These are phyloP conservation scores for Suillus ampliporus DNA, from an alignment of 768 basidiomycete species.

Conservation along the genomic window DNA sequence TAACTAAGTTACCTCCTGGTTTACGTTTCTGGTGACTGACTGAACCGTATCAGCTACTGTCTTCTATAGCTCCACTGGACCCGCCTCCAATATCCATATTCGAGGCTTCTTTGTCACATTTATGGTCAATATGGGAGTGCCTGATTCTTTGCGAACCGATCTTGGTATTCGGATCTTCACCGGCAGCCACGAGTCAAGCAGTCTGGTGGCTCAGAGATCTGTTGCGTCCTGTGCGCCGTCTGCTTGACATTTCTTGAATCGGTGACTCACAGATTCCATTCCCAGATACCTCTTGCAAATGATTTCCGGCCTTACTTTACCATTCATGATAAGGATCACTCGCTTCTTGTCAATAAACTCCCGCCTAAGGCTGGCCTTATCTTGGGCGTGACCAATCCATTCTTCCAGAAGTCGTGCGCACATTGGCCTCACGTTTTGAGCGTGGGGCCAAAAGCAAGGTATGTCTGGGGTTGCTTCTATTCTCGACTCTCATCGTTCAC, in stretches of 20 bases:
- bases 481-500: background rate
- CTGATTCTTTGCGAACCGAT: conserved; percentile 90
- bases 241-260: conserved; percentile 1
- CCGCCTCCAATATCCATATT: conserved; percentile 66
- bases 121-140: conserved; percentile 95
- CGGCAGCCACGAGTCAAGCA: conserved; percentile 83
- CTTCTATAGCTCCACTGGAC: conserved; percentile 61
- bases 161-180: conserved; percentile 79
- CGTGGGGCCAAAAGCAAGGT: conserved; percentile 59
- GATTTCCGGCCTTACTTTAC: conserved; percentile 96
- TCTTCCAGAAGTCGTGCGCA: conserved; percentile 76
- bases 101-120: conserved; percentile 64
- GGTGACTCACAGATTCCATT: background rate
- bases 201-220: conserved; percentile 94
- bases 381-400: conserved; percentile 88
- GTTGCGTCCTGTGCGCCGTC: conserved; percentile 69
- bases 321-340: conserved; percentile 90
- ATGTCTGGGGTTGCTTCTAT: conserved; percentile 22
- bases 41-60: conserved; percentile 59
- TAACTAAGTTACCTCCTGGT: conserved; percentile 26
- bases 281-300: conserved; percentile 78
- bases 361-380: conserved; percentile 79
- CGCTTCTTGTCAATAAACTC: conserved; percentile 76
- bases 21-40: background rate
- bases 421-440: conserved; percentile 90